phyloP scores from a whole-genome alignment of 805 yeast species.

The Isabelozyma gotoi region DNA sequence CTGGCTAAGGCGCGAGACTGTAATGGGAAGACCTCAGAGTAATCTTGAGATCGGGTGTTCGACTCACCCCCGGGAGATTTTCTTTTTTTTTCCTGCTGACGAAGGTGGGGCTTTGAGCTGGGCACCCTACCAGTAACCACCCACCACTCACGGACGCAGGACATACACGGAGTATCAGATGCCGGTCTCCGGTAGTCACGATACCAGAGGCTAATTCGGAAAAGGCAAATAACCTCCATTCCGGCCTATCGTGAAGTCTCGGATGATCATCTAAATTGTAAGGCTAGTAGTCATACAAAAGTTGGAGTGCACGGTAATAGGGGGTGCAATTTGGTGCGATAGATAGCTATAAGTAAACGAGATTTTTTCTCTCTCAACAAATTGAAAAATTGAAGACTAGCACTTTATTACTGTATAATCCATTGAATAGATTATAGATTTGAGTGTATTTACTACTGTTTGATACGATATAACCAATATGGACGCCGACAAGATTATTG shows the following conservation, averaged over 20 bases:
- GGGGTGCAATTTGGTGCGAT: neutral
- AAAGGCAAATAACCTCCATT: too few relatives aligned
- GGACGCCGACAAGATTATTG: conserved; percentile 43
- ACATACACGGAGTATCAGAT: too few relatives aligned
- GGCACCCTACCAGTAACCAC: too few relatives aligned
- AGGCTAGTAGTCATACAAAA: neutral
- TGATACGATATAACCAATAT: conserved; percentile 17
- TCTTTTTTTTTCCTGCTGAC: conserved; percentile 15
- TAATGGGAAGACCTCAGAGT: conserved; percentile 33
- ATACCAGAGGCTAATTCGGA: too few relatives aligned
- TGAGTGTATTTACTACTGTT: too few relatives aligned
- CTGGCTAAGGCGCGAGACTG: conserved; percentile 53
- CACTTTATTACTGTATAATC: too few relatives aligned
- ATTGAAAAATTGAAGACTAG: too few relatives aligned
- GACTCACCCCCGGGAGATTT: conserved; percentile 50
- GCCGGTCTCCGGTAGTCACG: too few relatives aligned
- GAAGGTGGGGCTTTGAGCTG: too few relatives aligned
- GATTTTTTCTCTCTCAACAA: neutral
- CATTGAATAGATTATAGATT: neutral
- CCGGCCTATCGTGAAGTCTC: too few relatives aligned
- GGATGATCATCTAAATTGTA: neutral
- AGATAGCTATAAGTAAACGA: neutral
- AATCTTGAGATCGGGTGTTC: conserved; percentile 52
- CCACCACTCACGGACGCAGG: too few relatives aligned
- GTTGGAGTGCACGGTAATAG: conserved; percentile 1